Evolutionary conservation across 2,329 filamentous ascomycete genomes (phyloP).

Genomic region (Xylariaceae sp.): DNA sequence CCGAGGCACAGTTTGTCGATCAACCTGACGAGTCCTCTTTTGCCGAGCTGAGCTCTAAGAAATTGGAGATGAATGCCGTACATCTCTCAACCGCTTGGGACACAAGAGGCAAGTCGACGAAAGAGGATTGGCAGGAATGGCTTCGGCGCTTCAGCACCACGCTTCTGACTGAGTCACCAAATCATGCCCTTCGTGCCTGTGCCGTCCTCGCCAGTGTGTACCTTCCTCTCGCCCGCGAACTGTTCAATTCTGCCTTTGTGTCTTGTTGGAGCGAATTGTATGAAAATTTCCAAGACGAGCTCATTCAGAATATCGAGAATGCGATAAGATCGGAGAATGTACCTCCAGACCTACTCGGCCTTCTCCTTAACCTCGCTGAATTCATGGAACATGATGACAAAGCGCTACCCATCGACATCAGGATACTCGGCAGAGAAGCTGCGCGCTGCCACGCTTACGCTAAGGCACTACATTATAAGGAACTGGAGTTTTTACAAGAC

Average conservation of each 20-base stretch:
- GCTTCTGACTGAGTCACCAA: slow-evolving; percentile 88
- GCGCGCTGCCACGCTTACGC: slow-evolving; percentile 97
- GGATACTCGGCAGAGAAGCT: slow-evolving; percentile 88
- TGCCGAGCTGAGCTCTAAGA: slow-evolving; percentile 83
- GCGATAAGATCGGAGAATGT: slow-evolving; percentile 95
- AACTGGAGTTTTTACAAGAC: slow-evolving; percentile 95
- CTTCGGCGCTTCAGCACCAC: slow-evolving; percentile 95
- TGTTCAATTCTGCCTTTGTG: slow-evolving; percentile 98
- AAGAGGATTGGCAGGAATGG: slow-evolving; percentile 99
- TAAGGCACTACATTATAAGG: slow-evolving; percentile 98
- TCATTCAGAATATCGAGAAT: slow-evolving; percentile 92
- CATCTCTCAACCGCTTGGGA: slow-evolving; percentile 98
- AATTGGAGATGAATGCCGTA: slow-evolving; percentile 94
- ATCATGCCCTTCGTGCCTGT: slow-evolving; percentile 90
- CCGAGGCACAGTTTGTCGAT: slow-evolving; percentile 74
- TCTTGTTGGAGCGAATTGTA: slow-evolving; percentile 99
- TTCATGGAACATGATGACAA: slow-evolving; percentile 99
- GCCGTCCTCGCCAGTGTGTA: slow-evolving; percentile 88
- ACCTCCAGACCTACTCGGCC: slow-evolving; percentile 89
- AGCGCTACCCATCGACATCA: slow-evolving; percentile 93
- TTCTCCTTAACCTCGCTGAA: slow-evolving; percentile 91
- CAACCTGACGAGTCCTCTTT: slow-evolving; percentile 76
- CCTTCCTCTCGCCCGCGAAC: slow-evolving; percentile 80
- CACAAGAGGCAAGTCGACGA: slow-evolving; percentile 91
- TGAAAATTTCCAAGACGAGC: slow-evolving; percentile 92